phyloP scores from a whole-genome alignment of 1,139 yeast genomes.

The Yamadazyma dendronema region DNA sequence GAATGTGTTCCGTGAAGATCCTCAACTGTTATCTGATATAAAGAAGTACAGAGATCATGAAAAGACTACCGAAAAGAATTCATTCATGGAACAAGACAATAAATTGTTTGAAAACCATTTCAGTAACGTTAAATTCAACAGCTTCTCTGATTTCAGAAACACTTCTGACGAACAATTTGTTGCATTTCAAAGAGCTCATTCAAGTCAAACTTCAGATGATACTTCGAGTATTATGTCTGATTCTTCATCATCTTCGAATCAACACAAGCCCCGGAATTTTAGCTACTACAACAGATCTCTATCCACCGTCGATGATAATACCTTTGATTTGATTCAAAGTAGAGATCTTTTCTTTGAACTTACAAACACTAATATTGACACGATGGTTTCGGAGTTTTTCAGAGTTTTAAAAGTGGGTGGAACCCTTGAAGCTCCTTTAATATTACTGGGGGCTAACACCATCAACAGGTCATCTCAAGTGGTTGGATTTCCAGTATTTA shows the following conservation, averaged over 20 bases:
- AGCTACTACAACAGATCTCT: conserved; percentile 33
- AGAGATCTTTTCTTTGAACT: conserved; percentile 37
- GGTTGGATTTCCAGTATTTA: conserved; percentile 20
- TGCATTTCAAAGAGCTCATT: conserved; percentile 20
- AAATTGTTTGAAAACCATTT: conserved; percentile 25
- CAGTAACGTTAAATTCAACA: conserved; percentile 25
- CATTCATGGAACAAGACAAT: conserved; percentile 27
- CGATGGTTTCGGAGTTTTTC: conserved; percentile 31
- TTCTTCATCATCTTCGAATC: conserved; percentile 13
- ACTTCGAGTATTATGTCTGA: conserved; percentile 20
- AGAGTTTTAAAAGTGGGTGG: conserved; percentile 41
- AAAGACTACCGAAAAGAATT: conserved; percentile 14
- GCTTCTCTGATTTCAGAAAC: conserved; percentile 24
- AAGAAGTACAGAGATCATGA: conserved; percentile 17
- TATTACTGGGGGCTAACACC: conserved; percentile 24
- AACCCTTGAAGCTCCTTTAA: conserved; percentile 30
- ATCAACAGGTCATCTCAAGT: conserved; percentile 10
- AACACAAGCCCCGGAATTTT: conserved; percentile 37
- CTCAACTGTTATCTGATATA: conserved; percentile 17
- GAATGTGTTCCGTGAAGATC: conserved; percentile 30
- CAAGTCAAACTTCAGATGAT: conserved; percentile 15
- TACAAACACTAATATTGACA: conserved; percentile 24
- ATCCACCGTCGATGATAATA: conserved; percentile 25
- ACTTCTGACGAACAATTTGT: conserved; percentile 29
- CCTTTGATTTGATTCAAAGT: conserved; percentile 37